Percentiles rank a stretch among this genome's conserved stretches.
Evolutionary conservation across 495 filamentous ascomycete species (phyloP).

Genomic region (Penicillium malachiteum): DNA sequence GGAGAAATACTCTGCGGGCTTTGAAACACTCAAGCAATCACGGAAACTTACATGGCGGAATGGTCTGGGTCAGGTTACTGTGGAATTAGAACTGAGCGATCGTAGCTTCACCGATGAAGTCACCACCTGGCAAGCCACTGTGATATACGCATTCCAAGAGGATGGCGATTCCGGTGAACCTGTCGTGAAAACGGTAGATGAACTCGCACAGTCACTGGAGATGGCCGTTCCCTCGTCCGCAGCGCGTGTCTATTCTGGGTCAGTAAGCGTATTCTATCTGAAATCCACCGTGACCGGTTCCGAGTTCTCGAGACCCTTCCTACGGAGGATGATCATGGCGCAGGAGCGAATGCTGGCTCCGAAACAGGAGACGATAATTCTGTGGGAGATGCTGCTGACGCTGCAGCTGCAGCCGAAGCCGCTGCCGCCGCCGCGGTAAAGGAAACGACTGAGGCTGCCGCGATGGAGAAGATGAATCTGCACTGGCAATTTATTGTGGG

Average conservation of each 20-base stretch:
- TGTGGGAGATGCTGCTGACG: constrained; percentile 31
- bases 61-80: constrained; percentile 73
- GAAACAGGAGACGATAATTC: constrained; percentile 35
- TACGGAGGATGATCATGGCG: constrained; percentile 39
- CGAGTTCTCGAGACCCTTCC: constrained; percentile 64
- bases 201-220: constrained; percentile 62
- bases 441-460: constrained; percentile 47
- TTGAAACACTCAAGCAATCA: constrained; percentile 72
- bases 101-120: constrained; percentile 72
- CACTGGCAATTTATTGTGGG: constrained; percentile 90
- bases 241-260: constrained; percentile 86
- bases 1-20: constrained; percentile 69
- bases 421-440: constrained; percentile 48
- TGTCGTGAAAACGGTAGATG: constrained; percentile 53
- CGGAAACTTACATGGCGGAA: constrained; percentile 88
- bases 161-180: constrained; percentile 27
- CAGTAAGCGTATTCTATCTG: constrained; percentile 70
- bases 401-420: constrained; percentile 51
- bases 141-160: constrained; percentile 80
- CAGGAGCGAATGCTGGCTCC: constrained; percentile 6
- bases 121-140: constrained; percentile 82
- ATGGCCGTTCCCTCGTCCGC: constrained; percentile 78
- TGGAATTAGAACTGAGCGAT: constrained; percentile 82
- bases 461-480: constrained; percentile 74
- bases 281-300: constrained; percentile 53